Evolutionary conservation across 148 eudicot species (phyloP), one percentile per base, ranked within the genome.

Genomic region (Linanthus parryae): DNA sequence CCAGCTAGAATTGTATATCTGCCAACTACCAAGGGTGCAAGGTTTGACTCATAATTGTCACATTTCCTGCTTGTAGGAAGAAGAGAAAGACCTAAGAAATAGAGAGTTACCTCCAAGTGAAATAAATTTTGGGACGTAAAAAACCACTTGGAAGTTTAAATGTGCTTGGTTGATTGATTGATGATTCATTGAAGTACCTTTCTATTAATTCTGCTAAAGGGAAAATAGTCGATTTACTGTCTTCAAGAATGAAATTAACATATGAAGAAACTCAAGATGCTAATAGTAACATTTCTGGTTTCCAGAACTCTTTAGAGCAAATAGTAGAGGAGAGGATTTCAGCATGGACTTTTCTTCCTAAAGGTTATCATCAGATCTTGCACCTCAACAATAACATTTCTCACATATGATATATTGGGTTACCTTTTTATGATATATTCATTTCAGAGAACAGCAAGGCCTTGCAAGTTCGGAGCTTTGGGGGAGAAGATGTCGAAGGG

Each of bases 331-430:
- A 81, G 42, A 79, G 66, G 63, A 81, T 82, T 65, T 87, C 91
- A 67, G 88, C 94, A 50, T 92, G 98, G 98, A 77, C 81, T 59
- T 80, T 87, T 79, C 84, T 92, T 61, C 98, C 98, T 22, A 74
- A 49, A 68, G 90, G 98, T 88, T 57, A 28, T 28, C 53, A 30
- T 39, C 17, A 29, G 16, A 22, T 53, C 23, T 5, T 40, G 18
- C 23, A 52, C 52, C 45, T 41, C 36, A n/a, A n/a, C n/a, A n/a
- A n/a, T n/a, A n/a, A n/a, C n/a, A n/a, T n/a, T n/a, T n/a, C n/a
- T n/a, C n/a, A n/a, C n/a, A n/a, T n/a, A n/a, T n/a, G n/a, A n/a
- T n/a, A n/a, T n/a, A n/a, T n/a, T n/a, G n/a, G n/a, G n/a, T n/a
- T n/a, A n/a, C n/a, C n/a, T n/a, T n/a, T n/a, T n/a, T n/a, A n/a